Evolutionary conservation across 2,329 filamentous ascomycete species (phyloP).

Genomic region (Acephala macrosclerotiorum): DNA sequence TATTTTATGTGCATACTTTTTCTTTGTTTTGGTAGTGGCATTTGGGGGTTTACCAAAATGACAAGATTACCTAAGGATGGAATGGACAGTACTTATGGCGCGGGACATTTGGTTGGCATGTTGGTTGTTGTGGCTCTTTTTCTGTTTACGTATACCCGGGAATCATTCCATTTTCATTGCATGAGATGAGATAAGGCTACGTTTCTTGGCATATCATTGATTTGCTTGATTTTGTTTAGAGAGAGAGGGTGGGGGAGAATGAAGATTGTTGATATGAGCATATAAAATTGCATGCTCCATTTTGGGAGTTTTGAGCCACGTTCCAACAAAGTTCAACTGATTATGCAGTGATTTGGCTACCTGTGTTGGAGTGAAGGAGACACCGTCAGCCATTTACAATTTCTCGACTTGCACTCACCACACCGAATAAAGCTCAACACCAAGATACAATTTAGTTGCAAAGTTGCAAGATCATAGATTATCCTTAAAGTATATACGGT

Average conservation of each 20-base stretch:
- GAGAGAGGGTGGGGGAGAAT: no score
- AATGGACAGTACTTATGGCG: constrained; percentile 16
- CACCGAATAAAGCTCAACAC: no score
- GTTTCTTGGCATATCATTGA: not conserved
- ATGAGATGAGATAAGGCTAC: constrained; percentile 2
- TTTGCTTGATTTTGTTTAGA: not conserved
- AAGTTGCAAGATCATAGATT: not conserved
- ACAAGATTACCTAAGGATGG: not conserved
- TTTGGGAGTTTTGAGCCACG: no score
- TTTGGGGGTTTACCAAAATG: constrained; percentile 21
- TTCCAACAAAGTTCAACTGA: no score
- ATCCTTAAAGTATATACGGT: constrained; percentile 12
- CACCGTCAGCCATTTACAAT: no score
- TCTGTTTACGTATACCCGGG: constrained; percentile 29
- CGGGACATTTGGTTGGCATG: constrained; percentile 15
- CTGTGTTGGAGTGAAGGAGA: no score
- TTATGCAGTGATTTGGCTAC: no score
- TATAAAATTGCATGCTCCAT: not conserved
- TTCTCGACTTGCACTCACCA: no score
- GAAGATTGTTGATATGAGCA: constrained; percentile 8
- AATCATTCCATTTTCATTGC: constrained; percentile 16
- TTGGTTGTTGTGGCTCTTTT: constrained; percentile 6
- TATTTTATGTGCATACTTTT: constrained; percentile 17
- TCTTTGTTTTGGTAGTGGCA: not conserved
- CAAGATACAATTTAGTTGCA: not conserved